phyloP scores from a whole-genome alignment of 2,329 filamentous ascomycete species.

The Apiospora phragmitis region DNA sequence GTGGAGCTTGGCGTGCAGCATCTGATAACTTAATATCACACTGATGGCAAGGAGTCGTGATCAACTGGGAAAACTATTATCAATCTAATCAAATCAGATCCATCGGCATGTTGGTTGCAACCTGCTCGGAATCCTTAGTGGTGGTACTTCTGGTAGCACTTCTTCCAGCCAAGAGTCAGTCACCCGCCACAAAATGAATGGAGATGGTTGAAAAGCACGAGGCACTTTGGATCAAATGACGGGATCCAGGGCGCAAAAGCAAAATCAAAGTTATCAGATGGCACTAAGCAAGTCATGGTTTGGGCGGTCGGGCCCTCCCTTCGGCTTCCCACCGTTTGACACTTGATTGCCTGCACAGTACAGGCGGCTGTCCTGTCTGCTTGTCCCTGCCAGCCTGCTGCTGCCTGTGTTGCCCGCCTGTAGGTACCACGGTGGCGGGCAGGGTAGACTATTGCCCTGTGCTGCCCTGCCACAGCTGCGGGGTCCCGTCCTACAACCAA shows the following conservation, averaged over 20 bases:
- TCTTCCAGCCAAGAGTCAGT: neutral
- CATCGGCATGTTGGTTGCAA: neutral
- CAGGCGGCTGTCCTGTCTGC: neutral
- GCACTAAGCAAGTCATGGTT: slow-evolving; percentile 6
- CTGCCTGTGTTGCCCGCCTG: neutral
- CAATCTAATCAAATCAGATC: slow-evolving; percentile 8
- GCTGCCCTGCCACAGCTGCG: neutral
- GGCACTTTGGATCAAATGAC: neutral
- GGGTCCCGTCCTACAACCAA: neutral
- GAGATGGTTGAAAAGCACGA: neutral
- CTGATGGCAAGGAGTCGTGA: too few relatives aligned
- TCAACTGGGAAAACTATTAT: neutral
- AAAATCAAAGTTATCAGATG: slow-evolving; percentile 14
- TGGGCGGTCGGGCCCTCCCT: slow-evolving; percentile 1
- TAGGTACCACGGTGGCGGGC: neutral
- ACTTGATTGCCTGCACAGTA: neutral
- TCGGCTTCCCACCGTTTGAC: neutral
- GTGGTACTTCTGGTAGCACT: neutral
- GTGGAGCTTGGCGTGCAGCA: slow-evolving; percentile 27
- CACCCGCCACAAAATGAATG: neutral
- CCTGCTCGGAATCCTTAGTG: neutral
- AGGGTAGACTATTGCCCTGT: neutral
- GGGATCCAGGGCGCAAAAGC: neutral
- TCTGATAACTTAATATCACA: slow-evolving; percentile 30
- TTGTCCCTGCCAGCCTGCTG: neutral